phyloP scores from a whole-genome alignment of 306 rosid genomes.

The Citrullus colocynthis region DNA sequence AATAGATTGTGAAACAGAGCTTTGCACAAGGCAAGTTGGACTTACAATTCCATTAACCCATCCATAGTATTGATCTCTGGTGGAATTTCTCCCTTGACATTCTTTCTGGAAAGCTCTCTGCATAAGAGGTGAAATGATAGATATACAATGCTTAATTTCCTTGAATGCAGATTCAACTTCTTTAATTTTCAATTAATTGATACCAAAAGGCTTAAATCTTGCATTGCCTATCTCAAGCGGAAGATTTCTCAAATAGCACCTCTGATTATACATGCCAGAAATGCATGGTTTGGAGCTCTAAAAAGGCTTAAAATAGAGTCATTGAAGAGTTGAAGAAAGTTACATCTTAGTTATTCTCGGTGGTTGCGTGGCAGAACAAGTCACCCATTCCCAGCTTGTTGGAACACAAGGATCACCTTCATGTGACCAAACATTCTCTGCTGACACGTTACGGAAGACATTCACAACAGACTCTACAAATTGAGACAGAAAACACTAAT shows the following conservation, averaged over 20 bases:
- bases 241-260: background rate
- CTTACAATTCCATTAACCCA: constrained; percentile 69
- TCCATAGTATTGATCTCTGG: constrained; percentile 56
- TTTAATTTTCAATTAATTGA: background rate
- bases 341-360: constrained; percentile 72
- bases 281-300: background rate
- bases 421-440: constrained; percentile 25
- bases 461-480: constrained; percentile 40
- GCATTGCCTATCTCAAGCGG: constrained; percentile 2
- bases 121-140: background rate
- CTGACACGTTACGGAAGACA: constrained; percentile 35
- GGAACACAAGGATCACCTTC: constrained; percentile 96
- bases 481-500: constrained; percentile 18
- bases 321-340: constrained; percentile 14
- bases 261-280: background rate
- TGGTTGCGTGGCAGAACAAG: constrained; percentile 44
- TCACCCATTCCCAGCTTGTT: constrained; percentile 77
- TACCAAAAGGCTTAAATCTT: background rate
- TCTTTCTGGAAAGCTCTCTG: constrained; percentile 60
- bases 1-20: background rate
- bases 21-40: constrained; percentile 9
- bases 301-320: background rate
- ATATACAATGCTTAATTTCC: background rate
- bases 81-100: constrained; percentile 60
- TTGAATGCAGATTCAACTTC: background rate